These are phyloP conservation scores for Penicillium aurantiogriseum DNA, from an alignment of 2,329 filamentous ascomycete genomes.

Conservation along the genomic window DNA sequence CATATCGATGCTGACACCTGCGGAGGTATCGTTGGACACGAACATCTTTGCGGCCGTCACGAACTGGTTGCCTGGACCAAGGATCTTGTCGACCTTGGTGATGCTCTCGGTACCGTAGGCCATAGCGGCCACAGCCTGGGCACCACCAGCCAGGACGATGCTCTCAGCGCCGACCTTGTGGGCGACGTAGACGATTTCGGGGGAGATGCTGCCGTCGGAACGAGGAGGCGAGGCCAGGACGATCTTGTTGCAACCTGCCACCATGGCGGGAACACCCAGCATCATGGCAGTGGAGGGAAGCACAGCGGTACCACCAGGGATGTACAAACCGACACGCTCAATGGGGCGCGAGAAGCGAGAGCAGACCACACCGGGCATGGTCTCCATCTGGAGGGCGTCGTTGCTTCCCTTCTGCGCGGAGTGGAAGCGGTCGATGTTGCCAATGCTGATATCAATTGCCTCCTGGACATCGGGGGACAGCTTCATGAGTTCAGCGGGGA, in stretches of 20 bases:
- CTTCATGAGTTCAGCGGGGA: constrained; percentile 80
- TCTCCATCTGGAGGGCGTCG: constrained; percentile 81
- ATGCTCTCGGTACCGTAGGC: constrained; percentile 95
- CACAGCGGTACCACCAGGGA: constrained; percentile 95
- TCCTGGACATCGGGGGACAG: constrained; percentile 77
- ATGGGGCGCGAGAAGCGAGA: constrained; percentile 90
- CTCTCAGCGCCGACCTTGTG: constrained; percentile 96
- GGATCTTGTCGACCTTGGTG: constrained; percentile 96
- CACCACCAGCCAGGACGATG: constrained; percentile 92
- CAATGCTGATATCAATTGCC: constrained; percentile 90
- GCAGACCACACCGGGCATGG: constrained; percentile 95
- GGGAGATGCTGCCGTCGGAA: constrained; percentile 83
- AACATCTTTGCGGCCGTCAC: constrained; percentile 98
- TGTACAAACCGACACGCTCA: constrained; percentile 92
- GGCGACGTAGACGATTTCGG: constrained; percentile 95
- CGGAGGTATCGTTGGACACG: constrained; percentile 94
- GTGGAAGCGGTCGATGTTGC: constrained; percentile 95
- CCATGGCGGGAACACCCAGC: constrained; percentile 96
- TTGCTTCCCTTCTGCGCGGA: constrained; percentile 77
- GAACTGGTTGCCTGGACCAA: constrained; percentile 96
- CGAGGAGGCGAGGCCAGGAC: constrained; percentile 90
- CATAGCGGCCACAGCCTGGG: constrained; percentile 93
- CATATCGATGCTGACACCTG: constrained; percentile 96
- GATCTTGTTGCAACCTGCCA: constrained; percentile 93
- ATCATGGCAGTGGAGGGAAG: constrained; percentile 95